Base-by-base conservation (phyloP, 2,329 filamentous ascomycete species). In the Penicillium sp. region DNA sequence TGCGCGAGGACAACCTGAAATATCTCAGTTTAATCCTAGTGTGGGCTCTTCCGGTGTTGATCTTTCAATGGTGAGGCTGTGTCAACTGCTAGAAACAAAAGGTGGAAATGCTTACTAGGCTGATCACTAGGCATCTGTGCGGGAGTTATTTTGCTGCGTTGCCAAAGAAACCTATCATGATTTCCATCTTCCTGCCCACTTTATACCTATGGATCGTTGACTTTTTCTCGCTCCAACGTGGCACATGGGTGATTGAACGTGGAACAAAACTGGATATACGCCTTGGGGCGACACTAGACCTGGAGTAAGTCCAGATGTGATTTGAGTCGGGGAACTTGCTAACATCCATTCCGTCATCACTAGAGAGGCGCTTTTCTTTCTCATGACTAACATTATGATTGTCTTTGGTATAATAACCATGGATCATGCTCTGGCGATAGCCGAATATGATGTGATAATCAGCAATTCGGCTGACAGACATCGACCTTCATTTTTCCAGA, bases 201-300 rank as follows among this genome's bases (percentile, higher is more conserved):
- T 1, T 88, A 0, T 91, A 90, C 62, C 80, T 92, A 2, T 91
- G 89, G 88, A 67, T 88, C 1, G 86, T 91, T 11, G 89, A 92
- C 62, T 89, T 88, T 3, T 67, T 89, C 27, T 87, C 88, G 1
- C 69, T 92, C 50, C 81, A 81, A 42, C 77, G 86, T 37, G 89
- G 89, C 8, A 91, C 88, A 0, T 92, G 89, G 89, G 81, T 85
- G 1, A 91, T 92, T 50, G 84, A 84, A 59, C 76, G 79, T 4
- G 85, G 83, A 0, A 92, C 88, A 0, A 91, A 91, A 66, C 80
- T 89, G 11, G 85, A 82, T 0, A 67, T 84, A 39, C 80, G 85
- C 48, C 62, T 91, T 6, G 46, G 48, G 0, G 91, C 86, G 2
- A 82, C 82, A 7, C 72, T 92, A 29, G 89, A 92, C 50, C 79